A percentile compares a stretch with the other conserved stretches of the same genome.
Conservation (phyloP, 805 yeast species). For the Suhomyces vadensis region DNA sequence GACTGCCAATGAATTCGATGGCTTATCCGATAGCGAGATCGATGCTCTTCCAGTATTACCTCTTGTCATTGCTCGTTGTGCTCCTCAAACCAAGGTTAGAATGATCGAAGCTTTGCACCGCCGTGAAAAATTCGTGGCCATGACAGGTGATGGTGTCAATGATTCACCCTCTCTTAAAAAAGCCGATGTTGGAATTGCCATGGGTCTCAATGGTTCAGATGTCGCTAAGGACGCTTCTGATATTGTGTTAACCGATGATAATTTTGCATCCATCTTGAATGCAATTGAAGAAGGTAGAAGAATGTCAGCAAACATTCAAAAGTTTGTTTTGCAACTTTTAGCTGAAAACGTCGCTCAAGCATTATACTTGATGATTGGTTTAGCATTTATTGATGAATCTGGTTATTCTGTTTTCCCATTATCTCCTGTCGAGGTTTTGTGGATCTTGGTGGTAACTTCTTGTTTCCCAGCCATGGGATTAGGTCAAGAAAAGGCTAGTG, state of each 20-base stretch:
- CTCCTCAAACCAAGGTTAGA: slow-evolving; percentile 43
- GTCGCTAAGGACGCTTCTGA: slow-evolving; percentile 85
- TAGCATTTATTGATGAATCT: slow-evolving; percentile 63
- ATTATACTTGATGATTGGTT: slow-evolving; percentile 67
- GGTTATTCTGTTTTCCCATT: slow-evolving; percentile 78
- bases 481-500: slow-evolving; percentile 65
- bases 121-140: slow-evolving; percentile 37
- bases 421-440: slow-evolving; percentile 72
- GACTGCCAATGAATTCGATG: slow-evolving; percentile 40
- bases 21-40: slow-evolving; percentile 31
- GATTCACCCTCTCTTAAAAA: slow-evolving; percentile 76
- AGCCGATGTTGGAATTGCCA: slow-evolving; percentile 82
- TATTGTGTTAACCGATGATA: slow-evolving; percentile 68
- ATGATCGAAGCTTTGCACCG: slow-evolving; percentile 45
- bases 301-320: slow-evolving; percentile 76
- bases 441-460: slow-evolving; percentile 78
- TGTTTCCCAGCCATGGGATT: slow-evolving; percentile 86
- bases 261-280: slow-evolving; percentile 74
- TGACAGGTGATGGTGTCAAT: slow-evolving; percentile 70
- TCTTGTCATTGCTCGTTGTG: slow-evolving; percentile 42
- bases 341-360: slow-evolving; percentile 69
- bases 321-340: slow-evolving; percentile 70
- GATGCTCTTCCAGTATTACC: slow-evolving; percentile 40
- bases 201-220: slow-evolving; percentile 78
- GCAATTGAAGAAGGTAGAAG: slow-evolving; percentile 82